Base-by-base conservation (phyloP, 1,284 basidiomycete genomes). In the Marasmius sp. region DNA sequence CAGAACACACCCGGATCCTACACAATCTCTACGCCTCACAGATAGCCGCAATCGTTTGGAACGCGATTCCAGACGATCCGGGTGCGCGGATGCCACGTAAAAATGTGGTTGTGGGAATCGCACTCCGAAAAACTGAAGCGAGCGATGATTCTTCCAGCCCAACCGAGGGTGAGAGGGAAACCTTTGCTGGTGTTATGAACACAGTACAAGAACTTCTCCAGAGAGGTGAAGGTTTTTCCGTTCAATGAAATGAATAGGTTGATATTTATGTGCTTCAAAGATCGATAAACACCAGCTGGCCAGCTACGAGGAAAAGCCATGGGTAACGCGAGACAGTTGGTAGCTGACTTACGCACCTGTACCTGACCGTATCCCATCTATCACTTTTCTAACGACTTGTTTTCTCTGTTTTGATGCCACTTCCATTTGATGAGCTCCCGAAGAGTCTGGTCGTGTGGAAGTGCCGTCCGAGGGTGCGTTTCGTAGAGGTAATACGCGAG, bases 401-500 rank as follows among this genome's bases (percentile, higher is more conserved):
- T 45, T 36, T 37, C 63, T 6, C 57, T 47, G 43, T 58, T 22
- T 39, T 61, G 61, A 45, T 72, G 73, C 64, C 75, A 77, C 3
- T 67, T 68, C 80, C 82, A 86, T 73, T 91, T 93, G 16, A 89
- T 62, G 41, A 96, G 83, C 52, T 84, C 79, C 7, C 72, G 64
- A 22, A 96, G 76, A 38, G 83, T 85, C 65, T 93, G 82, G 8
- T 89, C 87, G n/a, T 81, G 77, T 1, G 85, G 78, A 14, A 89
- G 82, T 10, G 85, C 87, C 1, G 89, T 92, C 56, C 93, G 86
- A 6, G 94, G 94, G 73, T 95, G 89, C 45, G 82, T 91, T 74
- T 95, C 93, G 75, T 92, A 85, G 22, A 96, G 84, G 72, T 92
- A 87, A 74, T 88, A 95, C 1, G 94, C 94, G 49, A 95, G 77